Base-by-base conservation (phyloP, 1,284 basidiomycete species). In the Moesziomyces antarcticus region DNA sequence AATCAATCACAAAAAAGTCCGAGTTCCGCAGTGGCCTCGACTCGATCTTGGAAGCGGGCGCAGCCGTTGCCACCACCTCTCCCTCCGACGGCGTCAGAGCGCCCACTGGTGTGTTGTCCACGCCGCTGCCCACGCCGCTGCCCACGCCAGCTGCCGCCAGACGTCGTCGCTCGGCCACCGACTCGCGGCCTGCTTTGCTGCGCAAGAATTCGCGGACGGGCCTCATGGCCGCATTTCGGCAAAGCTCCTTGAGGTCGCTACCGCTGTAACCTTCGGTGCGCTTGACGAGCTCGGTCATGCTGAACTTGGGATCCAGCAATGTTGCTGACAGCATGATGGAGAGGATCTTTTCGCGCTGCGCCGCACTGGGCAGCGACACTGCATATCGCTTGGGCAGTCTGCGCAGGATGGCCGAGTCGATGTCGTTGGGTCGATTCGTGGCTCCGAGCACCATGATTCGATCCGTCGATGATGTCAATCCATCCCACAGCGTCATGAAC, bases 401-500 rank as follows among this genome's bases (percentile, higher is more conserved):
- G 27, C 96, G 89, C 5, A 98, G 88, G 79, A 98, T 96, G 22
- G 96, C 96, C 13, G 93, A 87, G 85, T 99, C 97, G 60, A 99
- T 99, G 81, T 97, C 96, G 77, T 89, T 90, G 14, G 95, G 95
- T 67, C 97, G 88, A 85, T 99, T 99, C 7, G 96, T 98, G 0
- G 95, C 96, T 30, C 96, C 96, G 2, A 99, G 89, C 5, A 99
- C 93, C 70, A 99, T 85, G 79, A 99, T 96, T 22, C 94, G 89
- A 51, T 88, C 87, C 16, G 86, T 88, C 4, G 90, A 90, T 0
- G 93, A 94, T 1, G 91, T 89, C n/a, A 99, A 87, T 4, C 97
- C 97, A 84, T 99, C 97, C 97, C 97, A 99, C 40, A 97, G 87
- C 90, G 94, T 97, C 95, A 99, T 97, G 84, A 99, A 99, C 83